These are phyloP conservation scores for Macadamia tetraphylla DNA, from an alignment of 164 flowering plant genomes.

Conservation along the genomic window DNA sequence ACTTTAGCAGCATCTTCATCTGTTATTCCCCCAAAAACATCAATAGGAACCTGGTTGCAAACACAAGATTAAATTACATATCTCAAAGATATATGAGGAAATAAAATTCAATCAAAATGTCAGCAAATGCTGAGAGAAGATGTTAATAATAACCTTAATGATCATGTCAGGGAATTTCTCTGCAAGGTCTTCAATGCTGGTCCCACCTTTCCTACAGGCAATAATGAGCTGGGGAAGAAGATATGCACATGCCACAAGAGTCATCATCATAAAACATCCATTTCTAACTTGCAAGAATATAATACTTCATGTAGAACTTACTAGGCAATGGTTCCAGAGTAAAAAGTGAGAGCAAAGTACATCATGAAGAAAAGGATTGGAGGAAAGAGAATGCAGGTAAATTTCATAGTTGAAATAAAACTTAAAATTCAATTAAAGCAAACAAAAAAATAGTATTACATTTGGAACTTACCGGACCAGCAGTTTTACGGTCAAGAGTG, in stretches of 20 bases:
- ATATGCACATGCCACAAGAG: slow-evolving; percentile 9
- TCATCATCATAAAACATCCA: neutral
- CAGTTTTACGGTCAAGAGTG: slow-evolving; percentile 81
- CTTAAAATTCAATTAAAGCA: too few relatives aligned
- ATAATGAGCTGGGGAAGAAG: slow-evolving; percentile 63
- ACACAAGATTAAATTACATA: slow-evolving; percentile 2
- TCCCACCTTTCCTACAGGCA: slow-evolving; percentile 92
- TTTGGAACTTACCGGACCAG: slow-evolving; percentile 83
- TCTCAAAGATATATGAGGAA: neutral
- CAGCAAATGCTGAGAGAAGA: neutral
- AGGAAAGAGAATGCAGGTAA: too few relatives aligned
- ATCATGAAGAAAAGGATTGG: too few relatives aligned
- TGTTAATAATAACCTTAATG: slow-evolving; percentile 53
- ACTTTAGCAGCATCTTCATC: slow-evolving; percentile 99
- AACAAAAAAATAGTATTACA: neutral
- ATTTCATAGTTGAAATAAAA: too few relatives aligned
- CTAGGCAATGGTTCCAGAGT: too few relatives aligned
- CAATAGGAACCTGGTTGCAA: slow-evolving; percentile 74
- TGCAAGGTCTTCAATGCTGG: slow-evolving; percentile 99
- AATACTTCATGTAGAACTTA: too few relatives aligned
- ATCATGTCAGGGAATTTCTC: slow-evolving; percentile 97
- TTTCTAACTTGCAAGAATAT: too few relatives aligned
- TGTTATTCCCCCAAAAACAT: slow-evolving; percentile 90
- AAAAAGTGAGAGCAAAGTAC: too few relatives aligned
- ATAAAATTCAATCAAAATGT: slow-evolving; percentile 2